Evolutionary conservation across 192 early-diverging fungal genomes (phyloP), one percentile per base, ranked within the genome.

Genomic region (Coemansia sp.): DNA sequence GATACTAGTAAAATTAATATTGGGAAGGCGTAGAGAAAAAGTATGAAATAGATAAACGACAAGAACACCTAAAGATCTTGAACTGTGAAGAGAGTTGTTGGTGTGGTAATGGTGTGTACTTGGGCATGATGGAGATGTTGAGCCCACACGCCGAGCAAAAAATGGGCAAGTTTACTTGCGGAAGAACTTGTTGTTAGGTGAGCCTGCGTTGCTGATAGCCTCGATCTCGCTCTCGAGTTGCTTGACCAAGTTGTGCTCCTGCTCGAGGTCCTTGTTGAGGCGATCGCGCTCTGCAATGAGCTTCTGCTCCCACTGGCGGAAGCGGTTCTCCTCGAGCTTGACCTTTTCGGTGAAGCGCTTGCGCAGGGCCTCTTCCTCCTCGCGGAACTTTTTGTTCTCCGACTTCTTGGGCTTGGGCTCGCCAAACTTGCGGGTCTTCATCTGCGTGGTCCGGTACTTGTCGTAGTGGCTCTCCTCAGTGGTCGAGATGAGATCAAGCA

Each of bases 261-360:
- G 85, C 84, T 99, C 98, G 61, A 99, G 88, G 64, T 99, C 98
- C 78, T 97, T 95, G 87, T 99, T 98, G 46, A 99, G 86, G 66
- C 96, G 93, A 77, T 99, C 98, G 62, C 98, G 91, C 80, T 99
- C 98, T 70, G 91, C 90, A 85, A 99, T 97, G 22, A 87, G 79
- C 68, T 79, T 88, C 78, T 98, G 94, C 82, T 98, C 98, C 98
- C 98, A 99, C 73, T 96, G 91, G 69, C 96, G 90, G 89, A 99
- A 99, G 62, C 96, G 82, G 85, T 92, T 94, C 86, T 99, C 98
- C 81, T 99, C 96, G 68, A 91, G 77, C 64, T 95, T 90, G 61
- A 98, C 98, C 77, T 98, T 96, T 77, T 99, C 97, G 19, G 96
- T 98, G 80, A 99, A 99, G 64, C 93, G 88, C 77, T 93, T 93